phyloP scores from a whole-genome alignment of 768 basidiomycete genomes.

The Pleurotus tuoliensis region DNA sequence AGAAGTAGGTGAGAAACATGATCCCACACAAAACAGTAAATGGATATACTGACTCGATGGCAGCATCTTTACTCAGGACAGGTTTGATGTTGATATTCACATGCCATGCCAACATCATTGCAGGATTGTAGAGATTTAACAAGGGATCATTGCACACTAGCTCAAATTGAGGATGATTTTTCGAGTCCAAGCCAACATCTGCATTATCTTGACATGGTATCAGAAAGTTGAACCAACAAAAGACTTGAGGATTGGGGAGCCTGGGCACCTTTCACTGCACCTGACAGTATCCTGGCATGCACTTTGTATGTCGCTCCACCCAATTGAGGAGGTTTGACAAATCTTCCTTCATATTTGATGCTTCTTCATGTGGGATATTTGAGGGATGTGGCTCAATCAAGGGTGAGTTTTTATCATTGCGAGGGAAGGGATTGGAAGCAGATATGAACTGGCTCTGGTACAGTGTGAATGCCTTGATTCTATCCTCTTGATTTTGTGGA shows the following conservation, averaged over 20 bases:
- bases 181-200: no score
- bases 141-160: slow-evolving; percentile 16
- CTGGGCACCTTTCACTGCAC: slow-evolving; percentile 15
- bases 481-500: not conserved
- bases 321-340: slow-evolving; percentile 19
- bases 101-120: slow-evolving; percentile 18
- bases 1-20: not conserved
- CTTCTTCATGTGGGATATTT: no score
- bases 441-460: slow-evolving; percentile 16
- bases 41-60: no score
- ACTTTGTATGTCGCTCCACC: slow-evolving; percentile 20
- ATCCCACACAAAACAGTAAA: no score
- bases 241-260: not conserved
- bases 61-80: slow-evolving; percentile 14
- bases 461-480: no score
- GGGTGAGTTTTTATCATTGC: no score
- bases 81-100: slow-evolving; percentile 21
- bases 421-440: slow-evolving; percentile 13
- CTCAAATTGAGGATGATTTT: not conserved
- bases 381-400: slow-evolving; percentile 10
- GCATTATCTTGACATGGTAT: slow-evolving; percentile 5
- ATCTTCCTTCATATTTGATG: slow-evolving; percentile 19
- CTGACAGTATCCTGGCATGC: slow-evolving; percentile 21
- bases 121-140: slow-evolving; percentile 16
- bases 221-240: slow-evolving; percentile 19